Evolutionary conservation across 805 yeast species (phyloP), one percentile per base, ranked within the genome.

Genomic region (Ogataea neopini): DNA sequence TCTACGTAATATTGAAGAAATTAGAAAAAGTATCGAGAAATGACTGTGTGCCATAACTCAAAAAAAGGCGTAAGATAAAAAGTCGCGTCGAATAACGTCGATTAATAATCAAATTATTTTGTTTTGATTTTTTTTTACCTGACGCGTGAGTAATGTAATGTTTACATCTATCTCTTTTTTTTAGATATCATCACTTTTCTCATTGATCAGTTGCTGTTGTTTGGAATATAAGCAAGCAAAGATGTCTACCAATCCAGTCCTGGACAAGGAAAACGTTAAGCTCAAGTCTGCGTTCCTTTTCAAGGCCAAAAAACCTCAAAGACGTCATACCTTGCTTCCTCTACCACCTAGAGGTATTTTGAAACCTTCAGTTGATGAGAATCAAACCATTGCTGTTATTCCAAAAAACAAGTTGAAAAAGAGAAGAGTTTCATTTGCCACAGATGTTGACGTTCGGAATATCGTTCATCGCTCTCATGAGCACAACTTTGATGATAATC

Each of bases 391-490:
- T 11, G 72, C 73, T 1, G 56, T 71, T 6, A 60, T 72, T 57
- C 71, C 68, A 30, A 51, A 61, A 44, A 49, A 52, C 49, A 42
- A 49, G 47, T 2, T 48, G 19, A 53, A 63, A 29, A 64, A 67
- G 30, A 66, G 92, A 48, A 66, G 92, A 20, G 92, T 86, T 4
- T 82, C 89, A 4, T 86, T 86, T 71, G 91, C 91, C 0, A 86
- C 86, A 1, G 87, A 82, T 54, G 88, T 83, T 0, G 82, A 86
- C 3, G 70, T 83, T 34, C 87, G 83, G 57, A 78, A 81, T 19
- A 53, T 56, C 3, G 47, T 53, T 28, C 57, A 73, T 75, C 54
- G 81, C 67, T 49, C 62, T 64, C 50, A 66, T 67, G 38, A 69
- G 66, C 7, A 56, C 41, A 14, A 49, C 49, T 38, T 53, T 51